Conservation (phyloP, 257 asterid species). For the Cruciata laevipes region DNA sequence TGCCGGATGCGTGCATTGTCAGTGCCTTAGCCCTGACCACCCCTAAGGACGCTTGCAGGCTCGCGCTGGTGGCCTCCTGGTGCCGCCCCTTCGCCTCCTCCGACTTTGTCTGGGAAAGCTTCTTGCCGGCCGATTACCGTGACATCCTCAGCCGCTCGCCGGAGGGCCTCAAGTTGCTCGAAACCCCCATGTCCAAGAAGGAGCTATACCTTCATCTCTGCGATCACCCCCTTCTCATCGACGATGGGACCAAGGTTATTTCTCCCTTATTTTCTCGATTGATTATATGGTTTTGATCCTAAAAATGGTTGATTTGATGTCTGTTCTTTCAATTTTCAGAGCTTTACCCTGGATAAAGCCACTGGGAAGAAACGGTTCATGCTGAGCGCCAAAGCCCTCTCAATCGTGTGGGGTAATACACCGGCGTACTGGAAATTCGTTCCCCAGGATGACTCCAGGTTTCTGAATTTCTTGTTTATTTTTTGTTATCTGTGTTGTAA, state of each 20-base stretch:
- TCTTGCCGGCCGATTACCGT: slow-evolving; percentile 63
- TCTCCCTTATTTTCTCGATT: too few relatives aligned
- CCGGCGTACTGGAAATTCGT: slow-evolving; percentile 59
- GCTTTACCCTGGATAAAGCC: slow-evolving; percentile 59
- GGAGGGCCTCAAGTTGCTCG: slow-evolving; percentile 24
- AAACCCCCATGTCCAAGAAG: slow-evolving; percentile 39
- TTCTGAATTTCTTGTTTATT: slow-evolving; percentile 4
- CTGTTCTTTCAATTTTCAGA: slow-evolving; percentile 27
- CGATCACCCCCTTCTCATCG: slow-evolving; percentile 52
- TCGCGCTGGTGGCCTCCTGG: slow-evolving; percentile 41
- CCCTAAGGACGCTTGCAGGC: slow-evolving; percentile 68
- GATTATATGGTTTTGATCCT: background rate
- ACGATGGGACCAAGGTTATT: slow-evolving; percentile 52
- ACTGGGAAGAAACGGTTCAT: slow-evolving; percentile 67
- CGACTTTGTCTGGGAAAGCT: slow-evolving; percentile 69
- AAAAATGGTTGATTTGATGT: background rate
- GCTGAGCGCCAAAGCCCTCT: slow-evolving; percentile 62
- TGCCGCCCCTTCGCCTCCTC: slow-evolving; percentile 64
- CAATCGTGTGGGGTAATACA: slow-evolving; percentile 50
- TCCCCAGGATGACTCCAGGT: slow-evolving; percentile 54
- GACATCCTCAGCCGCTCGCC: slow-evolving; percentile 41
- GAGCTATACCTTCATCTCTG: slow-evolving; percentile 53
- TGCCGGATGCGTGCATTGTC: slow-evolving; percentile 79
- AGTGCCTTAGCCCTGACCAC: slow-evolving; percentile 54
- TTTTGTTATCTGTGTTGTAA: too few relatives aligned